phyloP scores from a whole-genome alignment of 805 yeast genomes.

The Candida schatavii region DNA sequence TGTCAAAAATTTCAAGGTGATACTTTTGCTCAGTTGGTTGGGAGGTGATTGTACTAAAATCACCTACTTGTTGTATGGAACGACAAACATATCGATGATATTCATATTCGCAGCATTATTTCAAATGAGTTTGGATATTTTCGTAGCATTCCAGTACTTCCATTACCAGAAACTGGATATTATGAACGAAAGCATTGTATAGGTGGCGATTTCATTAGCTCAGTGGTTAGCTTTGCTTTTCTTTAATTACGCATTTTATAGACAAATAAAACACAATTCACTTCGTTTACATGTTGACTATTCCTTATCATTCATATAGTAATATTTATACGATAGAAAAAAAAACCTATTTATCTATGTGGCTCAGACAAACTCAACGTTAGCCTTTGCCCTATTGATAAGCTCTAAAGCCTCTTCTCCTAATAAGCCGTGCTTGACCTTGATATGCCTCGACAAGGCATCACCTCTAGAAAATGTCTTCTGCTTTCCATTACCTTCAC shows the following conservation, averaged over 20 bases:
- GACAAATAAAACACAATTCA: too few species aligned
- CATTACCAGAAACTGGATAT: slow-evolving; percentile 45
- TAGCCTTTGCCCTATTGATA: slow-evolving; percentile 71
- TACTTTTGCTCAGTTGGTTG: slow-evolving; percentile 78
- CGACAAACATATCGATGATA: slow-evolving; percentile 60
- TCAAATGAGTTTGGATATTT: slow-evolving; percentile 72
- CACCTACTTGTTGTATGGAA: slow-evolving; percentile 71
- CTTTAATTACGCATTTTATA: too few species aligned
- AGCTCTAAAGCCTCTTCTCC: slow-evolving; percentile 68
- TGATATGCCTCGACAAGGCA: slow-evolving; percentile 47
- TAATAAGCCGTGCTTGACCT: slow-evolving; percentile 79
- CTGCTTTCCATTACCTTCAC: slow-evolving; percentile 48
- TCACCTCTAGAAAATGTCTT: slow-evolving; percentile 47
- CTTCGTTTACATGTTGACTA: not conserved
- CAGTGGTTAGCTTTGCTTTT: too few species aligned
- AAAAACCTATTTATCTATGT: not conserved
- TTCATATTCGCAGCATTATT: slow-evolving; percentile 71
- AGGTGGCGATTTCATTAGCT: too few species aligned
- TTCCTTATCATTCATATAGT: not conserved
- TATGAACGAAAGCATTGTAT: not conserved
- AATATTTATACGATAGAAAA: not conserved
- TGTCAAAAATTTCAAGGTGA: slow-evolving; percentile 74
- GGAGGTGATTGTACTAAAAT: slow-evolving; percentile 85
- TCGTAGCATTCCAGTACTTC: slow-evolving; percentile 70
- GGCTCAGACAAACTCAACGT: slow-evolving; percentile 57